These are phyloP conservation scores for Saccharomycopsis fibuligera DNA, from an alignment of 805 yeast species.

Conservation along the genomic window DNA sequence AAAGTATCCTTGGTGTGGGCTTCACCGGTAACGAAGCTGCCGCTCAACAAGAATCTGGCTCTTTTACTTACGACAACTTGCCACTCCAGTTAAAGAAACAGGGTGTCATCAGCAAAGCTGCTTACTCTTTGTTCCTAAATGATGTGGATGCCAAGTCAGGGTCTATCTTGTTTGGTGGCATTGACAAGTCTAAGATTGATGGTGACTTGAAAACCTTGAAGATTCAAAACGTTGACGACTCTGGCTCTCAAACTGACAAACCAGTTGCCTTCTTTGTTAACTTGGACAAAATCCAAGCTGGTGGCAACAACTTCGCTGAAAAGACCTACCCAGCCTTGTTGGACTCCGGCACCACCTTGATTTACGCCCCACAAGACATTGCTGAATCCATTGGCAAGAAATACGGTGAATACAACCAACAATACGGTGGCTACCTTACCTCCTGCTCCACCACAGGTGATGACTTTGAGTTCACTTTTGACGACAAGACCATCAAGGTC, in stretches of 20 bases:
- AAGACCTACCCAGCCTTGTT: conserved; percentile 34
- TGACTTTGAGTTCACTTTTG: conserved; percentile 43
- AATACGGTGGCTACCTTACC: conserved; percentile 13
- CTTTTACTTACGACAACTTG: conserved; percentile 23
- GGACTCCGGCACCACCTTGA: conserved; percentile 39
- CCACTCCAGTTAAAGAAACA: conserved; percentile 31
- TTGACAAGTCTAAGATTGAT: conserved; percentile 41
- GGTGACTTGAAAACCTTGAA: conserved; percentile 36
- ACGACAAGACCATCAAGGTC: conserved; percentile 46
- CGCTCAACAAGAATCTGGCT: conserved; percentile 26
- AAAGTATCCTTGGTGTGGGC: conserved; percentile 16
- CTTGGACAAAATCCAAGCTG: conserved; percentile 7
- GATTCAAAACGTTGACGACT: conserved; percentile 38
- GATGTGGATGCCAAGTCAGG: conserved; percentile 27
- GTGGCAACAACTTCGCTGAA: conserved; percentile 17
- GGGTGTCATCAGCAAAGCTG: conserved; percentile 35
- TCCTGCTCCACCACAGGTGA: conserved; percentile 12
- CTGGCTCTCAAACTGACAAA: conserved; percentile 40
- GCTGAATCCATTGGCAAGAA: conserved; percentile 10
- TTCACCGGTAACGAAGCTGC: conserved; percentile 34
- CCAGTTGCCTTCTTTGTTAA: conserved; percentile 34
- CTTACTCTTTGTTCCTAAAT: conserved; percentile 43
- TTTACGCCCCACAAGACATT: conserved; percentile 36
- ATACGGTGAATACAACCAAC: conserved; percentile 9
- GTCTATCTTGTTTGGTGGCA: conserved; percentile 46